Evolutionary conservation across 805 yeast genomes (phyloP).

Genomic region (Lachancea cidri): DNA sequence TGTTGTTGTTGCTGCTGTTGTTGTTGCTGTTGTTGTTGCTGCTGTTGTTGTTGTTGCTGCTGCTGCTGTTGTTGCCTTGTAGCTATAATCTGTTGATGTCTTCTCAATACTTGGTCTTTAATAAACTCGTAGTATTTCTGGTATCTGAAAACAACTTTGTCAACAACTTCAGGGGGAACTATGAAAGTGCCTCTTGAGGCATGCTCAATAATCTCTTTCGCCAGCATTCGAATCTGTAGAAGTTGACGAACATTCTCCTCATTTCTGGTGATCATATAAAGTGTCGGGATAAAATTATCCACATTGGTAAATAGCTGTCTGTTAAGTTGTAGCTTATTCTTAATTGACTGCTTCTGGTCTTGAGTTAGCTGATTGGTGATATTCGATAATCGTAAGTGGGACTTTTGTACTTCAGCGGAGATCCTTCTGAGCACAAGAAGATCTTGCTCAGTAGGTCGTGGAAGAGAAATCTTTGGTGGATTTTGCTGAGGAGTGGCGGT

Average conservation of each 20-base stretch:
- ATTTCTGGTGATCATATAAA: conserved; percentile 69
- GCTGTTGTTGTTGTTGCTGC: conserved; percentile 21
- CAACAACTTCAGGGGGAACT: conserved; percentile 68
- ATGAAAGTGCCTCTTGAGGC: conserved; percentile 59
- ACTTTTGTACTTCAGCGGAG: conserved; percentile 61
- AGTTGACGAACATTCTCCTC: conserved; percentile 70
- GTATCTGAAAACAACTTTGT: conserved; percentile 64
- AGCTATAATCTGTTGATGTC: conserved; percentile 34
- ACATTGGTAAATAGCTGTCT: conserved; percentile 58
- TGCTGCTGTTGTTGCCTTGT: conserved; percentile 32
- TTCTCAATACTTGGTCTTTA: conserved; percentile 49
- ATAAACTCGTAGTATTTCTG: conserved; percentile 72
- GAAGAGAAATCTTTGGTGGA: conserved; percentile 19
- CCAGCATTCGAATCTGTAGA: conserved; percentile 73
- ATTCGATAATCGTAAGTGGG: conserved; percentile 62
- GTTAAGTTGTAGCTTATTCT: conserved; percentile 44
- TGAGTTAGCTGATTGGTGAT: conserved; percentile 55
- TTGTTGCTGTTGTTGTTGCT: conserved; percentile 24
- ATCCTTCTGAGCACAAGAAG: conserved; percentile 56
- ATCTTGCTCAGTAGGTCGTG: conserved; percentile 53
- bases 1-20: conserved; percentile 11
- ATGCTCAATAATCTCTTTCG: conserved; percentile 68
- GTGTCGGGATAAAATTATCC: conserved; percentile 73
- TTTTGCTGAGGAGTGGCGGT: conserved; percentile 15
- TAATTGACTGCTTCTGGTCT: conserved; percentile 58